These are phyloP conservation scores for Mycena venus DNA, from an alignment of 768 basidiomycete species.

Conservation along the genomic window DNA sequence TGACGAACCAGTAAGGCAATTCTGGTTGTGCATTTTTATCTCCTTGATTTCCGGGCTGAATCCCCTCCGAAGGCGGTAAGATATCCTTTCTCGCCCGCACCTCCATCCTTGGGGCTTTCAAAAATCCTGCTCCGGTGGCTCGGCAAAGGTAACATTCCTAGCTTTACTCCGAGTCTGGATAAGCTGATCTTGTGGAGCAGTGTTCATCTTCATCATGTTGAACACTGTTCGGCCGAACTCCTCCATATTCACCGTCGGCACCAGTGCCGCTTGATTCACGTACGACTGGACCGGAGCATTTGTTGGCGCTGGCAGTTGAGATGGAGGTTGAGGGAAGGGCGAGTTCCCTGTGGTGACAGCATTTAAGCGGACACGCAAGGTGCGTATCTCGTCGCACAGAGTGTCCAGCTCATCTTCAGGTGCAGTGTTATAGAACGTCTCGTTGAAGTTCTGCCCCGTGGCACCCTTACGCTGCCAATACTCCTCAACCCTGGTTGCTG, in stretches of 20 bases:
- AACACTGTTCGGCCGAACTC: conserved; percentile 10
- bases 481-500: too few species aligned
- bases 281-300: too few species aligned
- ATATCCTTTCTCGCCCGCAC: background rate
- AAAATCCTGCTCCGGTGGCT: conserved; percentile 17
- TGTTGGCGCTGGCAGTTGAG: background rate
- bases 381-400: conserved; percentile 6
- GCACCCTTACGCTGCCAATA: conserved; percentile 21
- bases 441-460: background rate
- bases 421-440: background rate
- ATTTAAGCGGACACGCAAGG: conserved; percentile 10
- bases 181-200: background rate
- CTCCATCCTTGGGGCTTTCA: conserved; percentile 15
- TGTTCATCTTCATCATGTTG: background rate
- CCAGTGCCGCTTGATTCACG: background rate
- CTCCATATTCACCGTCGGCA: background rate
- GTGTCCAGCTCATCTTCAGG: conserved; percentile 14
- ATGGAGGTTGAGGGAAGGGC: too few species aligned
- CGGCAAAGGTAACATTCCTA: background rate
- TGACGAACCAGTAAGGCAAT: conserved; percentile 7
- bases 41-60: background rate
- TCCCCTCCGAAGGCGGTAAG: conserved; percentile 4
- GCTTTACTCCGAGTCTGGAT: background rate
- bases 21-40: too few species aligned
- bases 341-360: background rate